Evolutionary conservation across 2,329 filamentous ascomycete species (phyloP).

Genomic region (Colletotrichum tropicale): DNA sequence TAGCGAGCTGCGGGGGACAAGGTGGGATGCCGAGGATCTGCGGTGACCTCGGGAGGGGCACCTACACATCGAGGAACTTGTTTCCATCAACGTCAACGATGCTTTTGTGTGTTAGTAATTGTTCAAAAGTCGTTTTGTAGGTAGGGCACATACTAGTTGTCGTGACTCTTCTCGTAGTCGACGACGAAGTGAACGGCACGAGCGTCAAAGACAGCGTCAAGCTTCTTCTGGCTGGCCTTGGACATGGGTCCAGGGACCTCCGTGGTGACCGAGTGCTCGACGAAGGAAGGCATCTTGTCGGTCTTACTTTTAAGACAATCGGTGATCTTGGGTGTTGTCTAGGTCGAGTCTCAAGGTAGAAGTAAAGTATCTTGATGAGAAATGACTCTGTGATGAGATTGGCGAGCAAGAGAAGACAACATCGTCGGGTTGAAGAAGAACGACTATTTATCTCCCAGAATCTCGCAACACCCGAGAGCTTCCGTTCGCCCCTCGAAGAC

Average conservation of each 20-base stretch:
- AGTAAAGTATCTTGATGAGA: background rate
- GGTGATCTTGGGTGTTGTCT: background rate
- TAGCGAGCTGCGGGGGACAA: background rate
- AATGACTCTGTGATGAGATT: background rate
- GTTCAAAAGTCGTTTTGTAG: rapidly evolving
- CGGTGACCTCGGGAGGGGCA: background rate
- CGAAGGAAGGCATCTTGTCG: conserved; percentile 33
- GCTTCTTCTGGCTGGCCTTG: conserved; percentile 42
- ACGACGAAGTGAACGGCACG: conserved; percentile 57
- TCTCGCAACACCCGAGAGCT: background rate
- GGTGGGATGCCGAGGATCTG: background rate
- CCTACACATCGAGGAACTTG: conserved; percentile 52
- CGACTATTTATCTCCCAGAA: conserved; percentile 10
- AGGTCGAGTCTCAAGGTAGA: background rate
- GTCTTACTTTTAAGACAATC: background rate
- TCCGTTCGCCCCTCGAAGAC: background rate
- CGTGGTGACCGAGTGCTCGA: conserved; percentile 36
- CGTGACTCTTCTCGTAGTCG: conserved; percentile 55
- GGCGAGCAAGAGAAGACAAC: rapidly evolving
- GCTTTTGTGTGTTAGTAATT: conserved; percentile 19
- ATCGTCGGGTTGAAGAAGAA: background rate
- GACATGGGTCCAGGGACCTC: conserved; percentile 44
- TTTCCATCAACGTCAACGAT: conserved; percentile 56
- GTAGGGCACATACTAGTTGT: conserved; percentile 46
- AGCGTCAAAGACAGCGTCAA: conserved; percentile 55